These are phyloP conservation scores for Hsuehochloa calcarea DNA, from an alignment of 176 grass and related monocot species.

Conservation along the genomic window DNA sequence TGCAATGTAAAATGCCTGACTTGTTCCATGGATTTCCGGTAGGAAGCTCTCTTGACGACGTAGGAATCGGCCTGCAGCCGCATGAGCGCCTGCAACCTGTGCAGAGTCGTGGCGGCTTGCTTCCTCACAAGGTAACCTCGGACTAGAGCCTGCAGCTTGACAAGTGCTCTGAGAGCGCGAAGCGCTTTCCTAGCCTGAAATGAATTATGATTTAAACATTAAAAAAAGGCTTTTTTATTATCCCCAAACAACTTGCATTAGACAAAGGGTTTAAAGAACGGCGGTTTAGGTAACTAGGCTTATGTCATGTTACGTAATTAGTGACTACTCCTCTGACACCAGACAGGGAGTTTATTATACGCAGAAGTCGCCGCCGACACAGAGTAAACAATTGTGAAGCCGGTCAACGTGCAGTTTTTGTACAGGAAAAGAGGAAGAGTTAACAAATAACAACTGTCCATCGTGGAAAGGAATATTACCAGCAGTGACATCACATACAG, in stretches of 20 bases:
- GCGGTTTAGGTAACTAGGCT: neutral
- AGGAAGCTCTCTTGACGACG: constrained; percentile 30
- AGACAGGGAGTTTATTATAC: neutral
- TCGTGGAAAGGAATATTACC: neutral
- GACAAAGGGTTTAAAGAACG: neutral
- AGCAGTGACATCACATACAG: constrained; percentile 38
- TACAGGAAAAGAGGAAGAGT: constrained; percentile 9
- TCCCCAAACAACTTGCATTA: neutral
- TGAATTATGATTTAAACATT: neutral
- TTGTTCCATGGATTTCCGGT: constrained; percentile 46
- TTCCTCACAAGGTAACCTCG: constrained; percentile 88
- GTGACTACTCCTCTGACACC: constrained; percentile 12
- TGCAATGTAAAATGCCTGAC: neutral
- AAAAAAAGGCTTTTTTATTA: neutral
- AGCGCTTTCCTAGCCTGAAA: constrained; percentile 84
- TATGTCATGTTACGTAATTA: constrained; percentile 31
- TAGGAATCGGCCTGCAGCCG: constrained; percentile 53
- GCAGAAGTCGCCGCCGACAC: constrained; percentile 12
- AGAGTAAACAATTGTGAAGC: constrained; percentile 19
- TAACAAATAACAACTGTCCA: neutral
- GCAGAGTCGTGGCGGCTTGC: constrained; percentile 60
- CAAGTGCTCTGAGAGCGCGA: constrained; percentile 69
- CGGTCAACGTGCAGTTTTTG: constrained; percentile 17
- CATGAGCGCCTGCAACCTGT: constrained; percentile 71
- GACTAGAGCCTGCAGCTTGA: constrained; percentile 88